These are phyloP conservation scores for Rheum nobile DNA, from an alignment of 148 eudicot species.

Conservation along the genomic window DNA sequence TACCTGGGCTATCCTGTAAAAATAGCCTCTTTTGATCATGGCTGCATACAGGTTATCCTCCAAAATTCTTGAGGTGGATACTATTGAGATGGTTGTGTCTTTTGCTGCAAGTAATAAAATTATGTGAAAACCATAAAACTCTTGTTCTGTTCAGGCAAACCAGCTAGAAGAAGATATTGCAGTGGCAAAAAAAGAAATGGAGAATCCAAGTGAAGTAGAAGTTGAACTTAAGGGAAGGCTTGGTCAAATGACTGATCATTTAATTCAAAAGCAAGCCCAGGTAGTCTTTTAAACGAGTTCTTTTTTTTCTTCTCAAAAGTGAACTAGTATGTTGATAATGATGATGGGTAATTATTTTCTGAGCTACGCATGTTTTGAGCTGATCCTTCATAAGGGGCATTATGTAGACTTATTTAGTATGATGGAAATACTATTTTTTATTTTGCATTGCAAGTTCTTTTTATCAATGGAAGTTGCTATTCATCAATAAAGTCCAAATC, in stretches of 20 bases:
- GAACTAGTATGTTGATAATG: not conserved
- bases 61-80: not conserved
- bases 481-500: not conserved
- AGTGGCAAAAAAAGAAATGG: constrained; percentile 47
- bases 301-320: not conserved
- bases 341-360: not conserved
- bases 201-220: constrained; percentile 80
- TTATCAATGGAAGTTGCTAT: not conserved
- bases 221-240: constrained; percentile 81
- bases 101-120: not conserved
- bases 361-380: not conserved
- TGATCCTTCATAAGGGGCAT: no score
- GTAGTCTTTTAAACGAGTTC: constrained; percentile 12
- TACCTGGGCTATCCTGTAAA: not conserved
- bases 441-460: not conserved
- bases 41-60: not conserved
- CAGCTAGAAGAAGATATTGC: constrained; percentile 54
- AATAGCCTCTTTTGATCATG: not conserved
- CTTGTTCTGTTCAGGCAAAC: constrained; percentile 38
- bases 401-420: not conserved
- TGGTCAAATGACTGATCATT: constrained; percentile 85
- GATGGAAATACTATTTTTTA: not conserved
- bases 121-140: not conserved
- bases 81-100: not conserved
- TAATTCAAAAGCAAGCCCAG: constrained; percentile 97